These are phyloP conservation scores for Chaetomium sp. DNA, from an alignment of 2,329 filamentous ascomycete genomes.

Conservation along the genomic window DNA sequence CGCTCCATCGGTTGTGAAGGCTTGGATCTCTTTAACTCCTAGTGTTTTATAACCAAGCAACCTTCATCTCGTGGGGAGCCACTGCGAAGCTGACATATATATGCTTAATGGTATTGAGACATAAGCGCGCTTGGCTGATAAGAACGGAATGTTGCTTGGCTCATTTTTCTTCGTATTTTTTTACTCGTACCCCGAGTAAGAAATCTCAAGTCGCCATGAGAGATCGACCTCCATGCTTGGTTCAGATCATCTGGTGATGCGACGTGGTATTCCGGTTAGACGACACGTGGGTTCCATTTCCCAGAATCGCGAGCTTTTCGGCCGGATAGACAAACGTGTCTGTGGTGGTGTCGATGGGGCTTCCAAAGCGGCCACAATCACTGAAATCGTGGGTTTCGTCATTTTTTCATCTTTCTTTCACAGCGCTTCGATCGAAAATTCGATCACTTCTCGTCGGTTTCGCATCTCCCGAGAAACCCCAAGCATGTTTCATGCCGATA, in stretches of 20 bases:
- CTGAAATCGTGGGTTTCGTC: slow-evolving; percentile 18
- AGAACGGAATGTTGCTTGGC: too few species aligned
- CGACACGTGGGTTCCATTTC: slow-evolving; percentile 12
- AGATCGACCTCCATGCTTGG: slow-evolving; percentile 19
- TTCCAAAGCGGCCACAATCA: slow-evolving; percentile 18
- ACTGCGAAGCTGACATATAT: too few species aligned
- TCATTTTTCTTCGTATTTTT: too few species aligned
- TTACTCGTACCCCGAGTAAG: too few species aligned
- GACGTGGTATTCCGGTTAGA: slow-evolving; percentile 16
- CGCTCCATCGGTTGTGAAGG: too few species aligned
- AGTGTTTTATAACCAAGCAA: too few species aligned
- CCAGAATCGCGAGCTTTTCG: background rate
- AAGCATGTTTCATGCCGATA: slow-evolving; percentile 22
- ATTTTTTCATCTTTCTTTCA: slow-evolving; percentile 24
- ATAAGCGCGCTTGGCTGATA: too few species aligned
- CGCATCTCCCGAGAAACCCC: slow-evolving; percentile 27
- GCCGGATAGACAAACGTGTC: too few species aligned
- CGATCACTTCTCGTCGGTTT: slow-evolving; percentile 24
- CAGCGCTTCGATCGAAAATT: slow-evolving; percentile 16
- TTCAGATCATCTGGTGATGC: slow-evolving; percentile 7
- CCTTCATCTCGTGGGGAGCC: too few species aligned
- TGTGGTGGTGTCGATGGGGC: background rate
- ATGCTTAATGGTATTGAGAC: too few species aligned
- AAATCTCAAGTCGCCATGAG: background rate
- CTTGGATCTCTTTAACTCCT: too few species aligned